Percentiles rank a stretch among this genome's conserved stretches.
These are phyloP conservation scores for Ananas comosus DNA, from an alignment of 176 grass and related monocot genomes.

Conservation along the genomic window DNA sequence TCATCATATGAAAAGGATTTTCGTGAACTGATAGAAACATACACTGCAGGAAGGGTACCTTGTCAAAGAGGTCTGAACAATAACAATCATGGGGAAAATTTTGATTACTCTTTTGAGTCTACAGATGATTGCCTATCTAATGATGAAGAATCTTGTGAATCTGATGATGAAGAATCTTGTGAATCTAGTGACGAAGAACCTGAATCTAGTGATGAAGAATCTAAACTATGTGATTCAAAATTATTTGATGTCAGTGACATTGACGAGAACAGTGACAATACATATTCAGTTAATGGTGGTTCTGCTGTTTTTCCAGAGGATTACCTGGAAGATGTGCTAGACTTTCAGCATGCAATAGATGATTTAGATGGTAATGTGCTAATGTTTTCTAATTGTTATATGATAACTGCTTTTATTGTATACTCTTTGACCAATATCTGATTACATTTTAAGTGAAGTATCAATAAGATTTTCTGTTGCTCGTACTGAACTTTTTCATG, in stretches of 20 bases:
- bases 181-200: slow-evolving; percentile 17
- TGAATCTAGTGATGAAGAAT: slow-evolving; percentile 7
- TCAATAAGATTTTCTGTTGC: neutral
- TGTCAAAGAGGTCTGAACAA: slow-evolving; percentile 22
- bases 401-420: slow-evolving; percentile 10
- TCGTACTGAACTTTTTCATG: neutral
- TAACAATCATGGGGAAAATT: slow-evolving; percentile 33
- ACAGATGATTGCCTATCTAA: slow-evolving; percentile 22
- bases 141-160: slow-evolving; percentile 28
- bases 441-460: neutral
- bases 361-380: slow-evolving; percentile 77
- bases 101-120: slow-evolving; percentile 42
- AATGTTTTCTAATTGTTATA: slow-evolving; percentile 13
- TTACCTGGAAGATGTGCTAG: slow-evolving; percentile 55
- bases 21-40: slow-evolving; percentile 50
- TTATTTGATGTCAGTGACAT: slow-evolving; percentile 10
- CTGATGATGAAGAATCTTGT: slow-evolving; percentile 23
- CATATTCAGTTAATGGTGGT: neutral
- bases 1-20: slow-evolving; percentile 72
- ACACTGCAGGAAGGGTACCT: slow-evolving; percentile 32
- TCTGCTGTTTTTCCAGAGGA: slow-evolving; percentile 15
- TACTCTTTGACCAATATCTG: neutral
- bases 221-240: slow-evolving; percentile 2
- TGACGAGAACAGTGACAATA: slow-evolving; percentile 17
- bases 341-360: slow-evolving; percentile 52